Evolutionary conservation across 305 asterid genomes (phyloP).

Genomic region (Fraxinus angustifolia): DNA sequence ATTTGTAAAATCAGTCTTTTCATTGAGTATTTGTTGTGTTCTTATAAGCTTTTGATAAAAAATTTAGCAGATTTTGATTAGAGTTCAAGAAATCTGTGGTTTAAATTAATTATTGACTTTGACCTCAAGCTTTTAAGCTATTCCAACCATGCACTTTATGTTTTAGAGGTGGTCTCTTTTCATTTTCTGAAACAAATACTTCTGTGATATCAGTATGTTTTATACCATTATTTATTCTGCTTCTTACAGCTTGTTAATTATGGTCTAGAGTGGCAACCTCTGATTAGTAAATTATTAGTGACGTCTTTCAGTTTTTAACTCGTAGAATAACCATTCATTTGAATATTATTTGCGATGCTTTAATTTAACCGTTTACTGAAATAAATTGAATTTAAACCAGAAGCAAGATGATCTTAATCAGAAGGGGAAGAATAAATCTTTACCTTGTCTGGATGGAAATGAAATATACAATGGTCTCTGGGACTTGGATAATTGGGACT

Average conservation of each 20-base stretch:
- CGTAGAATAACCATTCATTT: background rate
- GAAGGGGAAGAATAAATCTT: slow-evolving; percentile 2
- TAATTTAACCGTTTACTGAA: background rate
- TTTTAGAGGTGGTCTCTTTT: background rate
- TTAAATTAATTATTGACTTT: no score
- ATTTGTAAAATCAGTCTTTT: background rate
- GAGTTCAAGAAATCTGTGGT: no score
- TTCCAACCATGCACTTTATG: background rate
- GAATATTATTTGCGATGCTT: background rate
- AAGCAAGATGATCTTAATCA: slow-evolving; percentile 28
- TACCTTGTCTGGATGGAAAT: slow-evolving; percentile 29
- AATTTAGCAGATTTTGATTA: background rate
- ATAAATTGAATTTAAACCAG: slow-evolving; percentile 16
- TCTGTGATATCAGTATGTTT: background rate
- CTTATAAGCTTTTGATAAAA: background rate
- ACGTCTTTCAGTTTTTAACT: background rate
- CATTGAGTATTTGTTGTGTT: background rate
- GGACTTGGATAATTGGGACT: slow-evolving; percentile 30
- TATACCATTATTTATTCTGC: background rate
- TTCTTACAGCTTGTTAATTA: background rate
- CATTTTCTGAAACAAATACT: background rate
- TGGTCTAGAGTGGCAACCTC: background rate
- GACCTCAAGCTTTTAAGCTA: no score
- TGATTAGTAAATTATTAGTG: background rate
- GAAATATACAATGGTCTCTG: slow-evolving; percentile 43